Evolutionary conservation across 78 protist species (phyloP).

Genomic region (Tieghemostelium lacteum): DNA sequence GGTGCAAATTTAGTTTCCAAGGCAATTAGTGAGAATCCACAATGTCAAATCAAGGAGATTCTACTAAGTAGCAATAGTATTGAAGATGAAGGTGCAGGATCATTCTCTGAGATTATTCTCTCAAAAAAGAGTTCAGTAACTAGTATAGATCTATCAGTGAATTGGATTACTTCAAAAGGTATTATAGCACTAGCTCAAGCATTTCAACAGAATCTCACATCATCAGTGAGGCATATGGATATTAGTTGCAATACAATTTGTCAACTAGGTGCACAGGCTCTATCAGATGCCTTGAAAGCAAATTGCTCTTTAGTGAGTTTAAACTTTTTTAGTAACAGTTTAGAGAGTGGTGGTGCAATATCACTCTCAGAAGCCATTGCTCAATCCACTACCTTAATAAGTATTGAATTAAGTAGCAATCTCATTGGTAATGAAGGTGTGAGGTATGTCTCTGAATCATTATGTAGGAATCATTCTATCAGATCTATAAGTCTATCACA

Average conservation of each 20-base stretch:
- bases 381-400: not conserved
- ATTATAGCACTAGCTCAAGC: constrained; percentile 22
- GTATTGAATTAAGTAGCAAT: constrained; percentile 30
- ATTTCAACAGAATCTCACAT: constrained; percentile 3
- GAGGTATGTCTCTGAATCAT: not conserved
- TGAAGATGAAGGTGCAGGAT: constrained; percentile 46
- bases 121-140: constrained; percentile 3
- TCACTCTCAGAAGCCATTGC: constrained; percentile 14
- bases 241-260: constrained; percentile 43
- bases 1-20: constrained; percentile 27
- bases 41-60: not conserved
- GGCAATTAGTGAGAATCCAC: constrained; percentile 12
- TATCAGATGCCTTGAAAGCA: constrained; percentile 3
- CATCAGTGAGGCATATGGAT: constrained; percentile 36
- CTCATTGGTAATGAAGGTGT: constrained; percentile 47
- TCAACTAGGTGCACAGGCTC: constrained; percentile 17
- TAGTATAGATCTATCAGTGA: constrained; percentile 41
- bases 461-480: constrained; percentile 15
- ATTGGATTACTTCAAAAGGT: constrained; percentile 55
- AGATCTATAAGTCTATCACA: constrained; percentile 33
- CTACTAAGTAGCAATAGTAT: constrained; percentile 32
- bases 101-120: constrained; percentile 13
- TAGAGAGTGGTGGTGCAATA: constrained; percentile 37
- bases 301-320: constrained; percentile 11
- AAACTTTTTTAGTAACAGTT: constrained; percentile 51